phyloP scores from a whole-genome alignment of 164 flowering plant genomes.

The Nymphaea colorata region DNA sequence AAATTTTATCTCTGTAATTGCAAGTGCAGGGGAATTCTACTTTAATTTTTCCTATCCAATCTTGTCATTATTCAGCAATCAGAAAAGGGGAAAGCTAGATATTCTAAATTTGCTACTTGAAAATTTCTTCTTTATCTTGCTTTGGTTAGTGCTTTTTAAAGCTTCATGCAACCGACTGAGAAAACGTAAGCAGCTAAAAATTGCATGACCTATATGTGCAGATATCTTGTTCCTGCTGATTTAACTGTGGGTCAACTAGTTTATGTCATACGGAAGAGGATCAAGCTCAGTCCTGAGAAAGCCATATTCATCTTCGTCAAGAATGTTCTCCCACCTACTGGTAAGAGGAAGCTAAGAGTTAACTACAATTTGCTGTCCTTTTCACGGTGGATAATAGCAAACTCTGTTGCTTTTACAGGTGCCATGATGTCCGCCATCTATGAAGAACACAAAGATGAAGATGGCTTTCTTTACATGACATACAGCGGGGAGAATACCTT shows the following conservation, averaged over 20 bases:
- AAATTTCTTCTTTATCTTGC: not conserved
- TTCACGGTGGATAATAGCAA: not conserved
- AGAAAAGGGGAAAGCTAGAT: no score
- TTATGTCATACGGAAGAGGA: conserved; percentile 45
- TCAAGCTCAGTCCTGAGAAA: conserved; percentile 44
- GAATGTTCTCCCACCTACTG: conserved; percentile 50
- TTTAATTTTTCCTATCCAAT: no score
- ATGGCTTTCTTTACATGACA: conserved; percentile 49
- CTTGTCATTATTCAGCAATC: not conserved
- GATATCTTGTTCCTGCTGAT: conserved; percentile 51
- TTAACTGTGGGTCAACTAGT: conserved; percentile 58
- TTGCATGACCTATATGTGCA: conserved; percentile 5
- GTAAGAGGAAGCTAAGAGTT: conserved; percentile 13
- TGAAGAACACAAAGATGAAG: conserved; percentile 63
- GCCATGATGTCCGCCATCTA: conserved; percentile 62
- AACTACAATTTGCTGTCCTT: no score
- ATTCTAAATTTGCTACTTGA: no score
- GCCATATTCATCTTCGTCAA: conserved; percentile 56
- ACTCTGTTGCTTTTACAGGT: conserved; percentile 18
- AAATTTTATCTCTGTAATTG: no score
- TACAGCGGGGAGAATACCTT: conserved; percentile 67
- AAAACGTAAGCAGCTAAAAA: no score
- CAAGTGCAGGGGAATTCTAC: no score
- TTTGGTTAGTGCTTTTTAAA: no score
- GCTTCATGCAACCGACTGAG: no score